phyloP scores from a whole-genome alignment of 2,329 filamentous ascomycete genomes.

The Colletotrichum euphorbiae region DNA sequence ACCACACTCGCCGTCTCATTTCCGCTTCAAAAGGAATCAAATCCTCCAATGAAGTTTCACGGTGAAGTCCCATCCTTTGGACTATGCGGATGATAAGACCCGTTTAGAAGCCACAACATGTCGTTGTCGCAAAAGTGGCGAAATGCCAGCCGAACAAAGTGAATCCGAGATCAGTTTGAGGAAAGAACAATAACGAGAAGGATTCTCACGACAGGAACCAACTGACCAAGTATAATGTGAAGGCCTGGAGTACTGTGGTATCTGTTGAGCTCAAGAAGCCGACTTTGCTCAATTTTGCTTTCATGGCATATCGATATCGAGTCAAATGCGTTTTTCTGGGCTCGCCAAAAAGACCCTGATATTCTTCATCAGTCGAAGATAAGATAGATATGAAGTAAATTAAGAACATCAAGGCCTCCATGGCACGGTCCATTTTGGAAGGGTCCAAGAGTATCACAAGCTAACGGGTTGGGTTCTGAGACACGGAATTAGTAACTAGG shows the following conservation, averaged over 20 bases:
- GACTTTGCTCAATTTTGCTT: conserved; percentile 61
- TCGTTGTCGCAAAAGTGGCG: conserved; percentile 69
- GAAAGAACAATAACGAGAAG: too few relatives aligned
- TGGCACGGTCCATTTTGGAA: conserved; percentile 50
- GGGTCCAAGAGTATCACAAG: too few relatives aligned
- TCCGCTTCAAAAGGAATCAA: conserved; percentile 73
- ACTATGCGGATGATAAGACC: conserved; percentile 72
- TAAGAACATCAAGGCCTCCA: conserved; percentile 72
- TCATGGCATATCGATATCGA: conserved; percentile 63
- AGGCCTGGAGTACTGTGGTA: conserved; percentile 67
- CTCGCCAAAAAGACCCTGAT: conserved; percentile 61
- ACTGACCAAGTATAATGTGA: conserved; percentile 66
- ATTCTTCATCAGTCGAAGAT: conserved; percentile 69
- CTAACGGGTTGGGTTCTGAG: too few relatives aligned
- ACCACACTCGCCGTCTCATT: conserved; percentile 75
- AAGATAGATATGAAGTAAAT: conserved; percentile 69
- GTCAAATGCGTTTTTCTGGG: conserved; percentile 61
- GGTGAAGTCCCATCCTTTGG: conserved; percentile 74
- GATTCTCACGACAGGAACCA: too few relatives aligned
- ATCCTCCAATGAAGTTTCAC: conserved; percentile 67
- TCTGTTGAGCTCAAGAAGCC: conserved; percentile 70
- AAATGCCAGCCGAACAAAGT: conserved; percentile 59
- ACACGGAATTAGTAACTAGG: too few relatives aligned
- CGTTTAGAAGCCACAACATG: conserved; percentile 70
- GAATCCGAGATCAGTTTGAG: conserved; percentile 40